Base-by-base conservation (phyloP, 2,329 filamentous ascomycete genomes). In the Penicillium sp. region DNA sequence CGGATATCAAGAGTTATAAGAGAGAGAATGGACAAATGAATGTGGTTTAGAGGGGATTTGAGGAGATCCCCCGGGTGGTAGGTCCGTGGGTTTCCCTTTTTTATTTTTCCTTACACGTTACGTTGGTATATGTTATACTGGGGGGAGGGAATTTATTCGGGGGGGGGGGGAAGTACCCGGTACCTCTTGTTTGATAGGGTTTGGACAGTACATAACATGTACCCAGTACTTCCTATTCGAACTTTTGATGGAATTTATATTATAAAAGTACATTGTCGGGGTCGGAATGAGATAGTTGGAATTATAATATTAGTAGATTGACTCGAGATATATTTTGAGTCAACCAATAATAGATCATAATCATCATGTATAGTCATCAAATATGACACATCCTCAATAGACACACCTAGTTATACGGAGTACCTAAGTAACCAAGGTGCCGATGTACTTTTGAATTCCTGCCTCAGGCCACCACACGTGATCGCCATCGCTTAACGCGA, bases 401-500 rank as follows among this genome's bases (percentile, higher is more conserved):
- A 23, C 4, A 23, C 23, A 23, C 23, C 23, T n/a, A n/a, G n/a
- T n/a, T n/a, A n/a, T n/a, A n/a, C n/a, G n/a, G n/a, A n/a, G n/a
- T n/a, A n/a, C n/a, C n/a, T n/a, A n/a, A n/a, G n/a, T n/a, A n/a
- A n/a, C n/a, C n/a, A n/a, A n/a, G n/a, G n/a, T n/a, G n/a, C n/a
- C n/a, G n/a, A n/a, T n/a, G 23, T 46, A 46, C 29, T 23, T 19
- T 33, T 29, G 15, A 12, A 4, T 35, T 17, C 23, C 12, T 23
- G 40, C 57, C 60, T 62, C 17, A 60, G 58, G 58, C 57, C 10
- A 21, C 2, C 17, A 58, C 71, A 73, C 67, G 70, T 73, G 71
- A 71, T 49, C 43, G 46, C 23, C 58, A 67, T 73, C 71, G 71
- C 71, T 74, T 74, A 74, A 69, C 69, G 70, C 66, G 61, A 72